Evolutionary conservation across 768 basidiomycete genomes (phyloP), one percentile per base, ranked within the genome.

Genomic region (Inosperma sp.): DNA sequence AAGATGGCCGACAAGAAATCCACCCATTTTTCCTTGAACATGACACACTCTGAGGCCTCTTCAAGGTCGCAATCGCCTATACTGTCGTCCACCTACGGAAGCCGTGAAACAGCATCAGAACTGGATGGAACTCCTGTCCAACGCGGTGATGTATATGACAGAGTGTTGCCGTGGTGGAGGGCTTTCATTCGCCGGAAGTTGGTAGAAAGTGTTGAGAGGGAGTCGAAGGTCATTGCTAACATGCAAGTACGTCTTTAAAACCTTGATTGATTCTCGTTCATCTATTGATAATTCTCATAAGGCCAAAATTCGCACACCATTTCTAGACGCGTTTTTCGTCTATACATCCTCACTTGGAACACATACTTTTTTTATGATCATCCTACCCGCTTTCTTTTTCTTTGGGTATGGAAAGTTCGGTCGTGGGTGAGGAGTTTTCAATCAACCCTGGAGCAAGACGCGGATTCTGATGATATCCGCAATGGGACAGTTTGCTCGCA

Each of bases 311-410:
- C 80, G 86, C 5, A 74, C 72, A 4, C 78, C 85, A 2, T 83
- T 78, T 74, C 68, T 89, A 19, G 92, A 94, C 61, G 69, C 72
- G 1, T 94, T 90, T 61, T 93, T 94, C 62, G 80, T 93, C 26
- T 86, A 93, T 55, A 82, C 86, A 0, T 90, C 88, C 0, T 76
- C 84, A 0, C 72, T 91, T 8, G 92, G 79, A 9, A 91, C 89
- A 1, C 92, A 93, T 59, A 92, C 88, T 0, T 97, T 93, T 70
- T 97, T 98, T 76, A 91, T 95, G 86, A 80, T 82, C 26, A 78
- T 88, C 53, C 72, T 99, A 5, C 95, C 95, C 0, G 72, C 83
- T 0, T 75, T 91, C 54, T 95, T 87, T 61, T 97, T 93, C 75
- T 96, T 95, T 62, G 94, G 94, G 0, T 77, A 82, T 56, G 72